Evolutionary conservation across 1,284 basidiomycete species (phyloP), one percentile per base, ranked within the genome.

Genomic region (Trametes polyzona): DNA sequence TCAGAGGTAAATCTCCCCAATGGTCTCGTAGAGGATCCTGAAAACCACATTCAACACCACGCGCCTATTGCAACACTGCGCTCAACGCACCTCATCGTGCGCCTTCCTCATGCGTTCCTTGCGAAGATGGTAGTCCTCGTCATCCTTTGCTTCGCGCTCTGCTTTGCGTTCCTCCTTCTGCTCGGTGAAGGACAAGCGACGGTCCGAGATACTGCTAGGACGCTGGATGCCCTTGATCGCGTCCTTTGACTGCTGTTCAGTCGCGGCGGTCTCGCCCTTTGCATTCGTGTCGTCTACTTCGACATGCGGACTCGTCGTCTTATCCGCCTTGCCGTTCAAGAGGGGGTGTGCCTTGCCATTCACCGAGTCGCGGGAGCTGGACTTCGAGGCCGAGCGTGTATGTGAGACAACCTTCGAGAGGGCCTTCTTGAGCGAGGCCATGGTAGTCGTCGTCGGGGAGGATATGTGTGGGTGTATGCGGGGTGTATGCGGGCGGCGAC

Each of bases 1-100:
- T 84, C 52, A 88, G 69, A 0, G 83, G 82, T 1, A 84, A 73
- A 68, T 83, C 80, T 53, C 87, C 87, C 71, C 88, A 90, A 72
- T 83, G 83, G 59, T 84, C 81, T 24, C 75, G 73, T 4, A 86
- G 79, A 63, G 82, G 81, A 70, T 88, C 87, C 76, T 81, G n/a
- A 53, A 9, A 35, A 35, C 2, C 33, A 4, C 24, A 19, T 44
- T 33, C 23, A 33, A n/a, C n/a, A n/a, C n/a, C n/a, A n/a, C n/a
- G n/a, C n/a, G n/a, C n/a, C n/a, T n/a, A n/a, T n/a, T n/a, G n/a
- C n/a, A n/a, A 14, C 3, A 29, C 5, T 4, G 41, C 24, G 24
- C 4, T n/a, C 1, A 4, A 74, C 77, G 42, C 65, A 76, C 74
- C 65, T 81, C 73, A 44, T 67, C 65, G 50, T 81, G 80, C 35